These are phyloP conservation scores for Blastobotrys ciferrii DNA, from an alignment of 1,139 yeast genomes.

Conservation along the genomic window DNA sequence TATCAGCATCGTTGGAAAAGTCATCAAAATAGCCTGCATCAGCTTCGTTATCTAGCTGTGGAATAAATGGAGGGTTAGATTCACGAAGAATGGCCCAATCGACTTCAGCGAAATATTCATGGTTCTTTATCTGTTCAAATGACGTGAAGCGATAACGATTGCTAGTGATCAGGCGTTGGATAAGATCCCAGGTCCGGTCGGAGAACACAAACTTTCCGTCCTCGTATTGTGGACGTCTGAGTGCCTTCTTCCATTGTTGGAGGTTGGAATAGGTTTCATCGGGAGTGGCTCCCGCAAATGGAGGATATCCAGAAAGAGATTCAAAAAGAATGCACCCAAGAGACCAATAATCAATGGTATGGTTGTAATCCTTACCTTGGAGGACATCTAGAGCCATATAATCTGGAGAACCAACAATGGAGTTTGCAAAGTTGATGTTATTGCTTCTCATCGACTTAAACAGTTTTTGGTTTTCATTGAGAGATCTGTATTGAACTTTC, in stretches of 20 bases:
- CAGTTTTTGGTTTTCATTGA: slow-evolving; percentile 81
- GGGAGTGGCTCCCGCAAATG: slow-evolving; percentile 89
- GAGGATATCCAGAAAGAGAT: slow-evolving; percentile 92
- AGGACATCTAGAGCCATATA: slow-evolving; percentile 98
- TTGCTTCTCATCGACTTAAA: slow-evolving; percentile 67
- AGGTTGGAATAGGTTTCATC: slow-evolving; percentile 94
- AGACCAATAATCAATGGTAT: slow-evolving; percentile 98
- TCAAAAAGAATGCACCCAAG: slow-evolving; percentile 93
- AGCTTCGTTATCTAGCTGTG: slow-evolving; percentile 92
- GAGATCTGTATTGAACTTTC: slow-evolving; percentile 67
- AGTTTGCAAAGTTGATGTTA: slow-evolving; percentile 79
- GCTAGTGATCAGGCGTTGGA: slow-evolving; percentile 70
- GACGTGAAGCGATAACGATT: slow-evolving; percentile 72
- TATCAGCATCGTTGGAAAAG: slow-evolving; percentile 91
- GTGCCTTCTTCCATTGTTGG: slow-evolving; percentile 87
- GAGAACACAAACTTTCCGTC: slow-evolving; percentile 91
- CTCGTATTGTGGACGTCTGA: slow-evolving; percentile 86
- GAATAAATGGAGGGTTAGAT: slow-evolving; percentile 85
- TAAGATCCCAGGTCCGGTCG: slow-evolving; percentile 94
- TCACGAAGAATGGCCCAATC: slow-evolving; percentile 71
- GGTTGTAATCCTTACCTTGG: slow-evolving; percentile 90
- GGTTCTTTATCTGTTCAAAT: slow-evolving; percentile 75
- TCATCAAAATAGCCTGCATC: slow-evolving; percentile 99
- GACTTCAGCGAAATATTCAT: slow-evolving; percentile 80
- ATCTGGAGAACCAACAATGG: slow-evolving; percentile 97